These are phyloP conservation scores for Chrysopogon serrulatus DNA, from an alignment of 176 grass and related monocot species.

Conservation along the genomic window DNA sequence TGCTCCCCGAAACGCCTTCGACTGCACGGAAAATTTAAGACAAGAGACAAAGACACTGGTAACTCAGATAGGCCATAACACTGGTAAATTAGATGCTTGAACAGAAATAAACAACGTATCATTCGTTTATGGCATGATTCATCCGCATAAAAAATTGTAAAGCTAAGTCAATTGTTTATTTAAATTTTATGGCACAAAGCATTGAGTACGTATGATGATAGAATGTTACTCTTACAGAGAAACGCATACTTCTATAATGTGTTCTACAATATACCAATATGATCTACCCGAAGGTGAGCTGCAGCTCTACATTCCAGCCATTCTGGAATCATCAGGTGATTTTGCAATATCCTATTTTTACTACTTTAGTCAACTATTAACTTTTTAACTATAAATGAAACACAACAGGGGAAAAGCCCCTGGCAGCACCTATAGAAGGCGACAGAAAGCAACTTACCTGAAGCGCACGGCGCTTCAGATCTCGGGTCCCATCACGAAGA, in stretches of 20 bases:
- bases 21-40: not conserved
- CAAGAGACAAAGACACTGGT: not conserved
- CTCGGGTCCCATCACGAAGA: slow-evolving; percentile 72
- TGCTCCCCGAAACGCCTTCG: slow-evolving; percentile 92
- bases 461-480: slow-evolving; percentile 90
- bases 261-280: not conserved
- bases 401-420: not conserved
- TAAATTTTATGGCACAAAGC: not conserved
- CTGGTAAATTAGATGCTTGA: not conserved
- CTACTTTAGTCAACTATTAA: not conserved
- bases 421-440: not conserved
- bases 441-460: slow-evolving; percentile 49
- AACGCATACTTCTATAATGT: not conserved
- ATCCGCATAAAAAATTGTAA: not conserved
- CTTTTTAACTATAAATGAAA: not conserved
- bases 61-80: not conserved
- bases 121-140: not conserved
- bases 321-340: not conserved
- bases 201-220: not conserved
- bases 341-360: not conserved
- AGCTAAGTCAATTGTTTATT: not conserved
- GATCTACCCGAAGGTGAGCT: not conserved
- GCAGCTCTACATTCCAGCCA: not conserved
- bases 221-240: not conserved
- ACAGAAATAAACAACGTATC: not conserved